phyloP scores from a whole-genome alignment of 805 yeast genomes.

The Pichia phayaonensis region DNA sequence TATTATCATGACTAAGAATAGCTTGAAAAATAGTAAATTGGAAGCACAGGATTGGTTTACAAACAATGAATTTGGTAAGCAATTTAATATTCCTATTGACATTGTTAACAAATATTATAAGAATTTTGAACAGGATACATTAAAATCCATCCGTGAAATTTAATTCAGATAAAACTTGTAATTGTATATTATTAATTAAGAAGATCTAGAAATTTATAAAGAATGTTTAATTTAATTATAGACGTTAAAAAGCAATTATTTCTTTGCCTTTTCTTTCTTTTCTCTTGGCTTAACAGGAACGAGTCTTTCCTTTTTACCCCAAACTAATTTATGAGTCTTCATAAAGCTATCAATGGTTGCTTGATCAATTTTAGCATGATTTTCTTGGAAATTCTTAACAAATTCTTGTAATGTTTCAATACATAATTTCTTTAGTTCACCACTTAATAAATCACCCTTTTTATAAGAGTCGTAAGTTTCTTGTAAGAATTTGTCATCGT shows the following conservation, averaged over 20 bases:
- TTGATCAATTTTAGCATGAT: constrained; percentile 60
- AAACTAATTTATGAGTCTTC: constrained; percentile 75
- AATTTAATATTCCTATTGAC: constrained; percentile 9
- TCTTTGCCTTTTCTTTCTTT: constrained; percentile 29
- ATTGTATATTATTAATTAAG: not conserved
- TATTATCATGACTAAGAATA: not conserved
- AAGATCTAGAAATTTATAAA: not conserved
- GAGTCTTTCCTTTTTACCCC: constrained; percentile 66
- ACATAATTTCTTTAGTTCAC: constrained; percentile 88
- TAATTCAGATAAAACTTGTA: not conserved
- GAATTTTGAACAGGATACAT: constrained; percentile 1
- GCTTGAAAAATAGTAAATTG: not conserved
- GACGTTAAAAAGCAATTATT: constrained; percentile 4
- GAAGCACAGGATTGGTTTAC: constrained; percentile 14
- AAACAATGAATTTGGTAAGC: constrained; percentile 13
- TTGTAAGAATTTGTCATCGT: constrained; percentile 76
- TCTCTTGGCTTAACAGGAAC: constrained; percentile 59
- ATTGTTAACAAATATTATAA: constrained; percentile 3
- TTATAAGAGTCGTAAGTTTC: constrained; percentile 57
- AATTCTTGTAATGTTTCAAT: constrained; percentile 72
- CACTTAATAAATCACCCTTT: constrained; percentile 77
- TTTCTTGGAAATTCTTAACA: constrained; percentile 75
- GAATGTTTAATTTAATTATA: not conserved
- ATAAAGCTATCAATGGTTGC: constrained; percentile 58
- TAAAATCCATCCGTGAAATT: constrained; percentile 3